Evolutionary conservation across 139 green algal genomes (phyloP).

Genomic region (Astrephomene gubernaculifera): DNA sequence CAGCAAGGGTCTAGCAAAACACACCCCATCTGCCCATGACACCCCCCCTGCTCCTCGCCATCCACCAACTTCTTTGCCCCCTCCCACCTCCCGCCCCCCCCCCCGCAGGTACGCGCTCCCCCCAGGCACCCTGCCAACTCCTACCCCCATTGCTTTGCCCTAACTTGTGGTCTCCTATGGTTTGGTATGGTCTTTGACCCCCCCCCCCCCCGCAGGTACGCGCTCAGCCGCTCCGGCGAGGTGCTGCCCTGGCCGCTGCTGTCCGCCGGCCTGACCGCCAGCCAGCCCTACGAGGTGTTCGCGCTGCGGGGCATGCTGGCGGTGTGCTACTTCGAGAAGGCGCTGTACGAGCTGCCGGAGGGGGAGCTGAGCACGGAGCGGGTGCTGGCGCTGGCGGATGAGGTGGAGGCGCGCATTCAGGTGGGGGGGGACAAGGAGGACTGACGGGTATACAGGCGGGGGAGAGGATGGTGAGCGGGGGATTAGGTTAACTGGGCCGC

Average conservation of each 20-base stretch:
- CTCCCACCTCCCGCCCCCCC: too few species aligned
- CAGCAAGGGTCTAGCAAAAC: not conserved
- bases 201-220: slow-evolving; percentile 39
- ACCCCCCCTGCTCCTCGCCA: not conserved
- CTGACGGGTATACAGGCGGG: too few species aligned
- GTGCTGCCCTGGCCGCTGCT: slow-evolving; percentile 78
- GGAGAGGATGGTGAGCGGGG: not conserved
- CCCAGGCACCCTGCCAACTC: not conserved
- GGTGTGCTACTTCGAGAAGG: slow-evolving; percentile 89
- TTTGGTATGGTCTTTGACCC: too few species aligned
- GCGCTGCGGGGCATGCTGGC: slow-evolving; percentile 77
- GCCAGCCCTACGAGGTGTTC: slow-evolving; percentile 74
- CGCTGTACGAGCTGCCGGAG: slow-evolving; percentile 78
- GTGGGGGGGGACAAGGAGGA: too few species aligned
- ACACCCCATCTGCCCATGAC: not conserved
- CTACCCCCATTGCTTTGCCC: too few species aligned
- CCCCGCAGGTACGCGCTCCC: not conserved
- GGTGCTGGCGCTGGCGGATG: slow-evolving; percentile 75
- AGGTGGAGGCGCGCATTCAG: slow-evolving; percentile 71
- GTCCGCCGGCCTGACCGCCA: slow-evolving; percentile 68
- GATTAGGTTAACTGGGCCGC: too few species aligned
- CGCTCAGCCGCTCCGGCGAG: slow-evolving; percentile 50
- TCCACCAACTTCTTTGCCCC: not conserved
- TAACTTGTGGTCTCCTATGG: too few species aligned
- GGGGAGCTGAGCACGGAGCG: slow-evolving; percentile 59